These are phyloP conservation scores for Vigna mungo DNA, from an alignment of 306 rosid genomes.

Conservation along the genomic window DNA sequence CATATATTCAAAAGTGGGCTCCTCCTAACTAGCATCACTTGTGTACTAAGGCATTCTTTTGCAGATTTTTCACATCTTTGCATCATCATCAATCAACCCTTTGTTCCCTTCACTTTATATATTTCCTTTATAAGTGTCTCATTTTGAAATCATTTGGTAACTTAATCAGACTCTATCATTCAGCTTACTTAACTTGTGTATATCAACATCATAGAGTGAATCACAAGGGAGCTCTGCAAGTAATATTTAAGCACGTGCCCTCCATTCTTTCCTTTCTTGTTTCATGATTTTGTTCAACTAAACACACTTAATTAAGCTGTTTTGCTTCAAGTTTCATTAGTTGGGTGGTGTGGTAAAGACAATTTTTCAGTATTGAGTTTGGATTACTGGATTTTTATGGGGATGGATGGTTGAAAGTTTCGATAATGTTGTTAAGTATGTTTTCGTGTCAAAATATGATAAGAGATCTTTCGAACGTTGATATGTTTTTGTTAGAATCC, in stretches of 20 bases:
- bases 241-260: slow-evolving; percentile 34
- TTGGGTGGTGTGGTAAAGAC: slow-evolving; percentile 22
- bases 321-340: background rate
- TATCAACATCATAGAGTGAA: slow-evolving; percentile 42
- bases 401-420: background rate
- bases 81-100: background rate
- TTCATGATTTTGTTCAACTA: background rate
- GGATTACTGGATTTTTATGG: background rate
- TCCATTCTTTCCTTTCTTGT: background rate
- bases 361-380: background rate
- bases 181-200: slow-evolving; percentile 36
- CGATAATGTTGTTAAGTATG: background rate
- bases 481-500: background rate
- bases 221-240: slow-evolving; percentile 48
- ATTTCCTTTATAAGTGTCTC: slow-evolving; percentile 18
- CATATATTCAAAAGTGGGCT: slow-evolving; percentile 39
- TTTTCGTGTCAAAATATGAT: too few relatives aligned
- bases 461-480: background rate
- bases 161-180: slow-evolving; percentile 37
- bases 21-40: slow-evolving; percentile 51
- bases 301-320: background rate
- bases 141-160: slow-evolving; percentile 28
- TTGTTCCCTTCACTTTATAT: slow-evolving; percentile 19
- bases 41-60: slow-evolving; percentile 48
- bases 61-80: slow-evolving; percentile 29